Evolutionary conservation across 768 basidiomycete genomes (phyloP), one percentile per base, ranked within the genome.

Genomic region (Xerocomellus intermedius): DNA sequence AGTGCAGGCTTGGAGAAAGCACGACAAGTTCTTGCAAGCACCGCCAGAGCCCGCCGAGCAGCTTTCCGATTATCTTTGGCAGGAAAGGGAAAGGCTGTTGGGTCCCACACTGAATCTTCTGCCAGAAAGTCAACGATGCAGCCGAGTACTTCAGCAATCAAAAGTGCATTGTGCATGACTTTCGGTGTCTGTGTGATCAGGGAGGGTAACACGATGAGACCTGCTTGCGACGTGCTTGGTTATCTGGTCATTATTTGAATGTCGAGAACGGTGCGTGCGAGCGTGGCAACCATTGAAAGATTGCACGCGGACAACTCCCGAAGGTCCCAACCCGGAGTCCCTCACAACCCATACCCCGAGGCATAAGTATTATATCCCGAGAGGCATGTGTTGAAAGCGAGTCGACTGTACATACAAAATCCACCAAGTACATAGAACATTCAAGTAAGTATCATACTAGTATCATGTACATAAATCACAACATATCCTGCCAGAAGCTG

Each of bases 11-110:
- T 41, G 32, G 56, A 58, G 32, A 63, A 39, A 10, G 52, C 32
- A 19, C 47, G 56, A 42, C 61, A 58, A 17, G 60, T 61, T 39
- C 55, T 53, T 38, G 60, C 59, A 21, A 62, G 56, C n/a, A 21
- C 55, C 1, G 48, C 52, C 21, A 62, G 46, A 7, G 60, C 44
- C 19, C 19, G 33, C 10, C 42, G 42, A 22, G 13, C 10, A 22
- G 13, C 10, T 24, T 24, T 24, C 24, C 24, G 24, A 24, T 2
- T 24, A n/a, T 45, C 42, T 24, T 4, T 5, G 9, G 12, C 6
- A 38, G 5, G 0, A 21, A 5, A 5, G 19, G 1, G 2, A 21
- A 5, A 5, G 19, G 1, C 1, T 39, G 21, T 10, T 8, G 12
- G 26, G 26, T 5, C 24, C 24, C 24, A 28, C 35, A 38, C 10